A percentile compares a stretch with the other conserved stretches of the same genome.
phyloP scores from a whole-genome alignment of 768 basidiomycete species.

The Trametes villosa region DNA sequence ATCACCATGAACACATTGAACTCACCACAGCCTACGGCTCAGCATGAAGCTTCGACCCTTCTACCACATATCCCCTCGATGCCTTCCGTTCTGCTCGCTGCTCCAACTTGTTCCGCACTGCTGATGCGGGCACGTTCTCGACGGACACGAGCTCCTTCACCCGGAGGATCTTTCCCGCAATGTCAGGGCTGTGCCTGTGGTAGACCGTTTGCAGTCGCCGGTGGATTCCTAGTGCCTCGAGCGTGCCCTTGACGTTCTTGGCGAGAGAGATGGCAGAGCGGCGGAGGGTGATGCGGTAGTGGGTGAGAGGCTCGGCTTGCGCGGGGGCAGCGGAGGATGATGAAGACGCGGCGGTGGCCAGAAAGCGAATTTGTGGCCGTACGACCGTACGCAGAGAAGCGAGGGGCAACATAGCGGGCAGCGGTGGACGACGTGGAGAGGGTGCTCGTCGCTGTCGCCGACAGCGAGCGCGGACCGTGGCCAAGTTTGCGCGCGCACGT shows the following conservation, averaged over 20 bases:
- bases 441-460: slow-evolving; percentile 8
- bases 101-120: slow-evolving; percentile 72
- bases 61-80: slow-evolving; percentile 67
- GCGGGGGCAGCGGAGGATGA: slow-evolving; percentile 6
- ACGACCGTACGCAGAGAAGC: slow-evolving; percentile 10
- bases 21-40: slow-evolving; percentile 11
- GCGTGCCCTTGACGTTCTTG: slow-evolving; percentile 68
- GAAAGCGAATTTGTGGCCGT: slow-evolving; percentile 1
- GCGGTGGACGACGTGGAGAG: slow-evolving; percentile 6
- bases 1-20: not conserved
- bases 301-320: slow-evolving; percentile 51
- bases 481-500: slow-evolving; percentile 20
- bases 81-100: slow-evolving; percentile 70
- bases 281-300: slow-evolving; percentile 88
- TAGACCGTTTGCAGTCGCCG: slow-evolving; percentile 85
- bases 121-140: slow-evolving; percentile 72
- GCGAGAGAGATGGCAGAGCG: slow-evolving; percentile 88
- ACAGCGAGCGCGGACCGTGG: slow-evolving; percentile 11
- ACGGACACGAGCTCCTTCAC: slow-evolving; percentile 93
- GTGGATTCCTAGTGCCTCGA: slow-evolving; percentile 83
- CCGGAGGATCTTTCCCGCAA: slow-evolving; percentile 83
- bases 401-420: slow-evolving; percentile 14
- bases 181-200: slow-evolving; percentile 69
- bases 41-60: slow-evolving; percentile 37
- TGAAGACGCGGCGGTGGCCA: slow-evolving; percentile 3